Base-by-base conservation (phyloP, 441 rosid genomes). In the Populus tomentosa region DNA sequence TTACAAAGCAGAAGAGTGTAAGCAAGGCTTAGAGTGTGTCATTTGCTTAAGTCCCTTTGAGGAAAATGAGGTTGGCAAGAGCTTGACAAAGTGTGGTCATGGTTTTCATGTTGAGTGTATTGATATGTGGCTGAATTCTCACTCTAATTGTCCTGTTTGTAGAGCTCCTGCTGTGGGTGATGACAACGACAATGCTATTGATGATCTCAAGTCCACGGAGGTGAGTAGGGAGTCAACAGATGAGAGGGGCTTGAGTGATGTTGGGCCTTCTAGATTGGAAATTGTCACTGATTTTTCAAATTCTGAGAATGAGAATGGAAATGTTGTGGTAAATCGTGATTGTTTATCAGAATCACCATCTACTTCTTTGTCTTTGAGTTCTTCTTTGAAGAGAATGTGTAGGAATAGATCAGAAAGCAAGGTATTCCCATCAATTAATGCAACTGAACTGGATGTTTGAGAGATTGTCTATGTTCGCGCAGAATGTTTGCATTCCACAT, bases 311-410 rank as follows among this genome's bases (percentile, higher is more conserved):
- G 32, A 30, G 32, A 30, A 30, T 71, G 72, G 20, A 66, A 77
- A 82, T 77, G 26, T 35, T 32, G 82, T 65, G 33, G 66, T 69
- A 63, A 80, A 63, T 71, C 79, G 63, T 24, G 69, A 65, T 69
- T 13, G 71, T 24, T 71, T 72, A 10, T 67, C 73, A 65, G 24
- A 83, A 14, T 42, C 90, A 28, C 65, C 87, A 33, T 68, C 87
- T 13, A 66, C 85, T 7, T 53, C 81, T 16, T 80, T 83, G 18
- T 74, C 81, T 11, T 10, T 84, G 50, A 86, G 82, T 16, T 76
- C 78, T 70, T 86, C 95, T 18, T 81, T 91, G 81, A 92, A 72
- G 88, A 89, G 92, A 71, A 91, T 93, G 92, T 65, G 97, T 84
- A 81, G 85, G 82, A 92, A 70, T 75, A 90, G 88, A 85, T 87